phyloP scores from a whole-genome alignment of 2,329 filamentous ascomycete species.

The Penicillium brasilianum region DNA sequence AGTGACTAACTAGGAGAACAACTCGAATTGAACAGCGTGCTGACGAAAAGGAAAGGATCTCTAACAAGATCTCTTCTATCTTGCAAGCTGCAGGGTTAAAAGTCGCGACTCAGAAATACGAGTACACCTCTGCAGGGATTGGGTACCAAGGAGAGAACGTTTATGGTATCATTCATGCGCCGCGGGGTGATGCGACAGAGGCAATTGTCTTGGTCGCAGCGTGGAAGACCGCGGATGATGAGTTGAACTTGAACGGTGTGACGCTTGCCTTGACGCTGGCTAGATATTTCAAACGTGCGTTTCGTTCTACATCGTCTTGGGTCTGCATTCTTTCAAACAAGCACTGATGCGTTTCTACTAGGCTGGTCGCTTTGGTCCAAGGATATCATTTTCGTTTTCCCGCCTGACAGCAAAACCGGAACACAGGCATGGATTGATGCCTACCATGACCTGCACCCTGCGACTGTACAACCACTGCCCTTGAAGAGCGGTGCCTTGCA shows the following conservation, averaged over 20 bases:
- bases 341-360: conserved; percentile 38
- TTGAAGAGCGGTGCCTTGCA: conserved; percentile 93
- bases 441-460: conserved; percentile 86
- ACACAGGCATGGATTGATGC: conserved; percentile 97
- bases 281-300: conserved; percentile 85
- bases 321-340: not conserved
- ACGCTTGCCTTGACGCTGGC: conserved; percentile 84
- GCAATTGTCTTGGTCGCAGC: conserved; percentile 91
- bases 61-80: conserved; percentile 74
- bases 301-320: conserved; percentile 7
- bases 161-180: conserved; percentile 91
- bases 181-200: conserved; percentile 93
- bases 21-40: conserved; percentile 15
- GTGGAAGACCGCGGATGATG: conserved; percentile 79
- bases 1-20: not conserved
- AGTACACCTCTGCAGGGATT: conserved; percentile 78
- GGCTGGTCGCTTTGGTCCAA: conserved; percentile 99
- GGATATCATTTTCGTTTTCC: conserved; percentile 90
- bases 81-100: conserved; percentile 82
- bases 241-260: conserved; percentile 84
- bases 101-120: conserved; percentile 84
- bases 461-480: conserved; percentile 73
- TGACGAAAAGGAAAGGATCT: conserved; percentile 51
- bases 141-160: conserved; percentile 82
- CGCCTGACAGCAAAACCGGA: conserved; percentile 85